Evolutionary conservation across 192 early-diverging fungal species (phyloP).

Genomic region (Bifiguratus adelaidae): DNA sequence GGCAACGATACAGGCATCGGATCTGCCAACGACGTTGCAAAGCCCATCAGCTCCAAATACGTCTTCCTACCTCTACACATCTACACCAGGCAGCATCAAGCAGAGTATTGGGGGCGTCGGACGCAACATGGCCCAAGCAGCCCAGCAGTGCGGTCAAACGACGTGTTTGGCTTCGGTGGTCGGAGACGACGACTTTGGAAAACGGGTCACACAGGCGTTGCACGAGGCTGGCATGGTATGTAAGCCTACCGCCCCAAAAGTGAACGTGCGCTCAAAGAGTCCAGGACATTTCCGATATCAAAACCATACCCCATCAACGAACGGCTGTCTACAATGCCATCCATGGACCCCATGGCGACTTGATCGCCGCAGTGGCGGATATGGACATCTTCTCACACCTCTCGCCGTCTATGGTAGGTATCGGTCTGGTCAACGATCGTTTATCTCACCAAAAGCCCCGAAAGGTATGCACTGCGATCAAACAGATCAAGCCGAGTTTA

Average conservation of each 20-base stretch:
- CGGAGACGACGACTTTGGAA: conserved; percentile 62
- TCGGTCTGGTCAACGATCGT: neutral
- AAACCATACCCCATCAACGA: conserved; percentile 13
- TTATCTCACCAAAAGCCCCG: neutral
- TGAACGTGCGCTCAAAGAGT: neutral
- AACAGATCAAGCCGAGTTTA: conserved; percentile 12
- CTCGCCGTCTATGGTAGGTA: conserved; percentile 15
- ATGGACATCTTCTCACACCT: conserved; percentile 74
- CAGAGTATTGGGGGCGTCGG: conserved; percentile 83
- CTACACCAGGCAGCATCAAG: conserved; percentile 56
- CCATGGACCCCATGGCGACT: conserved; percentile 53
- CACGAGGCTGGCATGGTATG: conserved; percentile 43
- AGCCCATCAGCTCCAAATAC: neutral
- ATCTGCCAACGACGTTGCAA: neutral
- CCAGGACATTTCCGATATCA: conserved; percentile 5
- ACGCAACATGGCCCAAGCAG: conserved; percentile 83
- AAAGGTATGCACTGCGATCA: neutral
- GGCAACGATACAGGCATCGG: conserved; percentile 24
- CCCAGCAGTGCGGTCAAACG: conserved; percentile 45
- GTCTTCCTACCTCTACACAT: conserved; percentile 37
- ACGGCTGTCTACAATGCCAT: conserved; percentile 83
- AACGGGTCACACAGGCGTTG: conserved; percentile 40
- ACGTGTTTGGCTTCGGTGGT: conserved; percentile 56
- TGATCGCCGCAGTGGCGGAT: conserved; percentile 81
- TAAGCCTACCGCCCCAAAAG: neutral